Conservation (phyloP, 2,329 filamentous ascomycete species). For the Sporothrix humicola region DNA sequence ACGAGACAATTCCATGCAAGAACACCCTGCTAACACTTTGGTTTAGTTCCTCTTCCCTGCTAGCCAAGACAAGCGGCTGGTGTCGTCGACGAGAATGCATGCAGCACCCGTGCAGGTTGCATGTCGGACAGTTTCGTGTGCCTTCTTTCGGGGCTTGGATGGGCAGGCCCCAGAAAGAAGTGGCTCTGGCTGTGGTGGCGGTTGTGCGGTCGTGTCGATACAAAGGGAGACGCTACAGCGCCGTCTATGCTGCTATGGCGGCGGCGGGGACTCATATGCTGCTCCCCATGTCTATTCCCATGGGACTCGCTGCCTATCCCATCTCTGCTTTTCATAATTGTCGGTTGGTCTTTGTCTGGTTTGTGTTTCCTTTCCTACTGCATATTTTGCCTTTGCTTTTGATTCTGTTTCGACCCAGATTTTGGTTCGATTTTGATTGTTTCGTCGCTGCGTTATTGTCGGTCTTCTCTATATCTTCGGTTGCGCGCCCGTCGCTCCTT, state of each 20-base stretch:
- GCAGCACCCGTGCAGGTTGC: neutral
- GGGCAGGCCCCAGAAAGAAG: neutral
- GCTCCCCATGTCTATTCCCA: neutral
- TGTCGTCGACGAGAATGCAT: neutral
- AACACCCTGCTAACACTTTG: conserved; percentile 20
- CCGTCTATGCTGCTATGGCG: neutral
- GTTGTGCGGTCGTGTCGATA: neutral
- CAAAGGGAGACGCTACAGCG: neutral
- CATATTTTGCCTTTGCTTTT: conserved; percentile 2
- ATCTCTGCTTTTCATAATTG: neutral
- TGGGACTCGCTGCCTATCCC: neutral
- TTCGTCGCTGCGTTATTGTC: neutral
- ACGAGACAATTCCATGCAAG: conserved; percentile 4
- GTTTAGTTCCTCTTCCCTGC: neutral
- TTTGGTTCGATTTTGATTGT: neutral
- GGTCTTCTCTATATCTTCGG: neutral
- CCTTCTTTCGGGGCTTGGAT: conserved; percentile 3
- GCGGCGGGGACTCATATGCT: neutral
- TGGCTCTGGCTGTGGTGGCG: neutral
- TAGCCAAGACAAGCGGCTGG: conserved; percentile 6
- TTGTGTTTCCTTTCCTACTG: neutral
- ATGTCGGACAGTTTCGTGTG: conserved; percentile 8
- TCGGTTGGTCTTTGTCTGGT: neutral
- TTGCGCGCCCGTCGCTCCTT: conserved; percentile 10
- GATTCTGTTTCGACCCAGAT: neutral